phyloP scores from a whole-genome alignment of 352 stramenopile genomes.

The Pythium guiyangense region DNA sequence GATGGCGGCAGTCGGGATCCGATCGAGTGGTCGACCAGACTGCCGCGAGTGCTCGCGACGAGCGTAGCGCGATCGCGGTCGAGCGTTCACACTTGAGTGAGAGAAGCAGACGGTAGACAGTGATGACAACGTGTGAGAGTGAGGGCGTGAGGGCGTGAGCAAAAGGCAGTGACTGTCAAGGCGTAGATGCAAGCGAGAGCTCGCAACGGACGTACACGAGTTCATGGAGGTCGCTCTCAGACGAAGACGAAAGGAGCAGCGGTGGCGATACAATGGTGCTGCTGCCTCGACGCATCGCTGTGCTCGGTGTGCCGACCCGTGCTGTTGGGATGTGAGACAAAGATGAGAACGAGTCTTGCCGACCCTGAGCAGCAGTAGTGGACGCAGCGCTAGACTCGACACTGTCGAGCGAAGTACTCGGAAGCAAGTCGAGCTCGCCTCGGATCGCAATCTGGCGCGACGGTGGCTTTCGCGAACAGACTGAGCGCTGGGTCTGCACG shows the following conservation, averaged over 20 bases:
- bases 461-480: neutral
- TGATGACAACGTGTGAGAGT: constrained; percentile 11
- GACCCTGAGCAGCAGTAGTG: neutral
- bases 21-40: constrained; percentile 25
- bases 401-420: neutral
- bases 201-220: constrained; percentile 9
- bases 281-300: neutral
- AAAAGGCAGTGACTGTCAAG: too few relatives aligned
- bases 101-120: constrained; percentile 3
- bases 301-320: too few relatives aligned
- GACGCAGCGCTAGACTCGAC: neutral
- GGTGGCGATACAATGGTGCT: neutral
- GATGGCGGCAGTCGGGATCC: constrained; percentile 23
- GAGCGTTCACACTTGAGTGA: constrained; percentile 27
- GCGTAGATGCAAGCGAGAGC: too few relatives aligned
- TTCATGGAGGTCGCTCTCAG: constrained; percentile 12
- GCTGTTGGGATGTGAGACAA: neutral
- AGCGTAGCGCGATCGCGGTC: constrained; percentile 49
- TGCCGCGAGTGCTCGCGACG: constrained; percentile 30
- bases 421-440: constrained; percentile 17
- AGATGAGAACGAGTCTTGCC: neutral
- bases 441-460: constrained; percentile 35
- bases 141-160: neutral
- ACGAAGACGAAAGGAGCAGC: constrained; percentile 12
- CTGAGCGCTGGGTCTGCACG: neutral